Conservation (phyloP, 148 eudicot genomes). For the Drosera capensis region DNA sequence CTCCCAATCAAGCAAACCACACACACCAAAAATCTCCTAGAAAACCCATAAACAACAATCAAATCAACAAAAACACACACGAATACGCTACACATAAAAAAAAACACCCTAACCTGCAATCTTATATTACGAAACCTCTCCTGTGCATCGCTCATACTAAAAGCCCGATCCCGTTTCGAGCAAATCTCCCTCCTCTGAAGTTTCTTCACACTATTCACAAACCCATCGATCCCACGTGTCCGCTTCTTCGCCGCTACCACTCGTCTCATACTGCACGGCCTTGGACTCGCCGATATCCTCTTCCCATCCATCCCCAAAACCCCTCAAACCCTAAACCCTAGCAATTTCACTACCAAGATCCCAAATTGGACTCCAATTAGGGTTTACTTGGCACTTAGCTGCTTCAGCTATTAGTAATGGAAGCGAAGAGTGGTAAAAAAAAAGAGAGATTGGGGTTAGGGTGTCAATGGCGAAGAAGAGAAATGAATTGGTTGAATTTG, state of each 20-base stretch:
- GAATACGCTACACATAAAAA: not conserved
- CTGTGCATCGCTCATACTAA: constrained; percentile 82
- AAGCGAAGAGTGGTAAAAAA: too few species aligned
- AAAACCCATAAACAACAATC: not conserved
- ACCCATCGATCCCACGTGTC: constrained; percentile 56
- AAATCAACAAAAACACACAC: not conserved
- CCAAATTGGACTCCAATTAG: too few species aligned
- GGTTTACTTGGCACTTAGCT: too few species aligned
- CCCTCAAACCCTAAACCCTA: too few species aligned
- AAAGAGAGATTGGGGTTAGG: too few species aligned
- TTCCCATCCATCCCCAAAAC: constrained; percentile 94
- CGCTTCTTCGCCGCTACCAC: constrained; percentile 79
- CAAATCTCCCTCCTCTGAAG: constrained; percentile 89
- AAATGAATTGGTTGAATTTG: too few species aligned
- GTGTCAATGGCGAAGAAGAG: too few species aligned
- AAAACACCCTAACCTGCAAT: constrained; percentile 40
- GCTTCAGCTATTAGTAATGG: too few species aligned
- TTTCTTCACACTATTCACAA: constrained; percentile 80
- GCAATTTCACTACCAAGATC: too few species aligned
- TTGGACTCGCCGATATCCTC: constrained; percentile 70
- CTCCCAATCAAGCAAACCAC: too few species aligned
- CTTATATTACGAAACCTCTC: constrained; percentile 84
- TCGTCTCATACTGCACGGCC: constrained; percentile 70
- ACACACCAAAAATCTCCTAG: too few species aligned
- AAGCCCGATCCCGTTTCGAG: constrained; percentile 65